Evolutionary conservation across 257 asterid species (phyloP), one percentile per base, ranked within the genome.

Genomic region (Forsythia suspensa): DNA sequence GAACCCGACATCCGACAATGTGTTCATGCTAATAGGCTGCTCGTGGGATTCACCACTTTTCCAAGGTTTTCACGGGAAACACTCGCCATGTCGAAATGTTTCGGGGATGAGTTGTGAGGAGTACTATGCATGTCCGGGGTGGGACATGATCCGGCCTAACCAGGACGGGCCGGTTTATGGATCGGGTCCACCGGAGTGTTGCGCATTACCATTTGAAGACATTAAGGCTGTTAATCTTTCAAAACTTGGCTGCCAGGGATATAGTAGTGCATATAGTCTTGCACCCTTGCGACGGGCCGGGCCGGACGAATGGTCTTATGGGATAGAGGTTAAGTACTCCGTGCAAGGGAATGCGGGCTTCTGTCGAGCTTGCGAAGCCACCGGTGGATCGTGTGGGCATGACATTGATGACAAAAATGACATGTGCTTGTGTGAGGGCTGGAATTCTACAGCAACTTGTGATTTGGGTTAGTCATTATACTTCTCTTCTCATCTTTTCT

Each of bases 61-160:
- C 72, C 93, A 87, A 72, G 96, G 94, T 40, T 89, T 85, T 44
- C 94, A 92, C 0, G 92, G 94, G 48, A 91, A 89, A 80, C 95
- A 90, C 43, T 63, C 83, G 80, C 92, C 94, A 0, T 95, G 99
- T 69, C 81, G 90, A 24, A 90, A 95, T 39, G 95, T 95, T 16
- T 91, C 99, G 16, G 97, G 99, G 68, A 89, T 95, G 76, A 95
- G 99, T 21, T 95, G 98, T 36, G 98, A 93, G 75, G 98, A 89
- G 84, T 95, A 93, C 59, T 93, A 90, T 29, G 85, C 78, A 21
- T 95, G 99, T 76, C 93, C 96, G n/a, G 99, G 92, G 6, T 95
- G 99, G 98, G 86, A 89, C 46, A 41, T 78, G 3, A 69, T 93
- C 37, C 87, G 83, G 44, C 90, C 93, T 0, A 88, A 84, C 13